Conservation (phyloP, 169 alveolate species). For the Plasmodium sp. region DNA sequence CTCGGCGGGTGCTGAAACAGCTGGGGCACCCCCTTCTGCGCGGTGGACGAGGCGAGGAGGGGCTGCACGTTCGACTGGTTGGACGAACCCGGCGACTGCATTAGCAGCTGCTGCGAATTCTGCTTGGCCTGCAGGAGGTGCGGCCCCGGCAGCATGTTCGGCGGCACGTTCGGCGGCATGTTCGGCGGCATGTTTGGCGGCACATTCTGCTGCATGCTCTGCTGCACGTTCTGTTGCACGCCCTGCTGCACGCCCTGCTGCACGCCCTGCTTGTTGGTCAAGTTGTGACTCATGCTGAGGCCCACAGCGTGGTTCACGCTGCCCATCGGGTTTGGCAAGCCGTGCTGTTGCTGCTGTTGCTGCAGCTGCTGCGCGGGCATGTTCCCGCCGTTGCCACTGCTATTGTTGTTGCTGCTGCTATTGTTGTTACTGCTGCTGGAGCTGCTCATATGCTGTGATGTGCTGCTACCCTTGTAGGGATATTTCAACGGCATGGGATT, state of each 20-base stretch:
- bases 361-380: neutral
- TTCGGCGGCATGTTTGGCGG: constrained; percentile 11
- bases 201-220: constrained; percentile 16
- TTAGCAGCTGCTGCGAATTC: constrained; percentile 25
- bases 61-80: neutral
- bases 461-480: constrained; percentile 22
- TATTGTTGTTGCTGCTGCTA: neutral
- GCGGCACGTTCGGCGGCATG: constrained; percentile 30
- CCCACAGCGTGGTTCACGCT: neutral
- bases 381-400: neutral
- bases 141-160: neutral
- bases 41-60: neutral
- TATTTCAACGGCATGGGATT: constrained; percentile 30
- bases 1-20: neutral
- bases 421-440: neutral
- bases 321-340: neutral
- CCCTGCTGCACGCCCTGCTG: constrained; percentile 12
- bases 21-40: constrained; percentile 29
- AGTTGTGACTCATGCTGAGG: neutral
- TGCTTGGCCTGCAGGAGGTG: neutral
- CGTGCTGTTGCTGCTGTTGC: constrained; percentile 15
- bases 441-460: neutral
- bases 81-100: neutral
- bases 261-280: neutral
- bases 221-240: neutral